Evolutionary conservation across 208 protist genomes (phyloP).

Genomic region (Acanthamoeba rhysodes): DNA sequence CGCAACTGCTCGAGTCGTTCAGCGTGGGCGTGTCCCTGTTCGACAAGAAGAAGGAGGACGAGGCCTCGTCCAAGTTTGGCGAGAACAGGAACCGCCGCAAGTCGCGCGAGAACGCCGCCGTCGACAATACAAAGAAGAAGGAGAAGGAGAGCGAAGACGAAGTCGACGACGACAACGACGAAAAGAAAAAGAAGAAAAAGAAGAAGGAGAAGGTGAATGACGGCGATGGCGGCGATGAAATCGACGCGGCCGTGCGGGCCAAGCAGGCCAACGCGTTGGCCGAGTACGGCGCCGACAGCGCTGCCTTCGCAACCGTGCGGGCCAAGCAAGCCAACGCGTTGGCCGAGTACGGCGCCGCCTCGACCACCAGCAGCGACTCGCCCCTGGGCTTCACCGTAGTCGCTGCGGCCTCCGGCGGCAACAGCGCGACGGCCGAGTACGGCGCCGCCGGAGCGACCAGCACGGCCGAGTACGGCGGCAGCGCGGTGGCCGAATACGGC

Average conservation of each 20-base stretch:
- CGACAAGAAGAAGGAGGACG: constrained; percentile 59
- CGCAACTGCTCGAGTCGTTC: constrained; percentile 64
- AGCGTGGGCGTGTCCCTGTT: constrained; percentile 52
- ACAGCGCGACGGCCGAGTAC: constrained; percentile 22
- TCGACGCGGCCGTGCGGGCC: neutral
- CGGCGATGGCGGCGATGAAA: neutral
- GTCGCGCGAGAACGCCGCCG: neutral
- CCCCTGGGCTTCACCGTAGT: neutral
- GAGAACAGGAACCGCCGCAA: neutral
- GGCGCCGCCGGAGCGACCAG: neutral
- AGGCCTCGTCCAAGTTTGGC: neutral
- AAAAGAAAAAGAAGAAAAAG: neutral
- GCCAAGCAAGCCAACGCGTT: no score
- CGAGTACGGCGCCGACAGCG: neutral
- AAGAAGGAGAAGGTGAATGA: neutral
- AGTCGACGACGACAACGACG: neutral
- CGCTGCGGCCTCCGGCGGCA: neutral
- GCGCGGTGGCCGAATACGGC: constrained; percentile 20
- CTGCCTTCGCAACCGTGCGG: neutral
- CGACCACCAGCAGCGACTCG: neutral
- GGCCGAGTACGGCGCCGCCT: constrained; percentile 6
- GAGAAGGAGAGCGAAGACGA: neutral
- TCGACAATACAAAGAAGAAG: neutral
- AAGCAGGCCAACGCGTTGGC: neutral
- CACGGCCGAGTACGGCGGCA: neutral